Base-by-base conservation (phyloP, 306 rosid species). In the Datisca glomerata region DNA sequence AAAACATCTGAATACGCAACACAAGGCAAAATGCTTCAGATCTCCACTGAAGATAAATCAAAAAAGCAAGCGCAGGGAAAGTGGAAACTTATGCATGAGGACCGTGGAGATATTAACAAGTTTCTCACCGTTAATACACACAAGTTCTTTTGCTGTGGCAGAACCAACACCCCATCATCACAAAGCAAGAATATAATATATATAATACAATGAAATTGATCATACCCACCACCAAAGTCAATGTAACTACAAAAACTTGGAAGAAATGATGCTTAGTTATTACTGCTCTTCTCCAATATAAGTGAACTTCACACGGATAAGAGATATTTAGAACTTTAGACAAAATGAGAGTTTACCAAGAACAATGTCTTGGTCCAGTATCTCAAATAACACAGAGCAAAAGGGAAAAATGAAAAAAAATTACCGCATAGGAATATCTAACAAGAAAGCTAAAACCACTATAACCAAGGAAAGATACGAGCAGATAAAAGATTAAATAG, bases 331-430 rank as follows among this genome's bases (percentile, higher is more conserved):
- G n/a, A n/a, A 31, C n/a, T 31, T 31, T 24, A 53, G 57, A 54
- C 42, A 62, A 54, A 65, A 53, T 46, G 53, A 47, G 7, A 9
- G 45, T 38, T 38, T 20, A 53, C 55, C 61, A 68, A 53, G 61
- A 60, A 37, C 63, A 60, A 69, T 77, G 64, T n/a, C n/a, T n/a
- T n/a, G n/a, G n/a, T n/a, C n/a, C n/a, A n/a, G 59, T 40, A 66
- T 41, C 71, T 61, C 47, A 40, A 19, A 20, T 46, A 41, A 58
- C 47, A 51, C 56, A 40, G 61, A 54, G 74, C 64, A 78, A 70
- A 66, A 60, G 22, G 38, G 37, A 18, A 51, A 56, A 41, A 70
- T n/a, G n/a, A n/a, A n/a, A n/a, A n/a, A n/a, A n/a, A n/a, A n/a
- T n/a, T n/a, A n/a, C 43, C 61, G 46, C 61, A 57, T 24, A 60